Evolutionary conservation across 2,329 filamentous ascomycete genomes (phyloP), one percentile per base, ranked within the genome.

Genomic region (Huntiella savannae): DNA sequence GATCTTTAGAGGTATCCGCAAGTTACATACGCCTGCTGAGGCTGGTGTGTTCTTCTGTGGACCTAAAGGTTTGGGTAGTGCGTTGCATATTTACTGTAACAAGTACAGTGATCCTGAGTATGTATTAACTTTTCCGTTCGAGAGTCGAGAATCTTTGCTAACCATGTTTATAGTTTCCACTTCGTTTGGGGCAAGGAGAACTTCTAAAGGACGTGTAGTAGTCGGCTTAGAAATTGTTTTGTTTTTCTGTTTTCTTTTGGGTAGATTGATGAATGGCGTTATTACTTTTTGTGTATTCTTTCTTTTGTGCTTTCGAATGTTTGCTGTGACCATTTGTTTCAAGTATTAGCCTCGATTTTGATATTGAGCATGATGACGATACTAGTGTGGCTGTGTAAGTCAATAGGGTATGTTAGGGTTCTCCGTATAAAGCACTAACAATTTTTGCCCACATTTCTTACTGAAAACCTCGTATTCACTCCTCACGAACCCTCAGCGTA

Each of bases 21-120:
- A 86, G 62, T 73, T 91, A 52, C 80, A 85, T 58, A 66, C 69
- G 4, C 79, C 80, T 1, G 75, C 75, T 40, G 79, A 84, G 62
- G 77, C 77, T 2, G 80, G 80, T 54, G 80, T 85, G 13, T 85
- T 91, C 67, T 91, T 88, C 68, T 91, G 83, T 58, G 83, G 83
- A 0, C 83, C 83, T 33, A 88, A 88, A 64, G 77, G 74, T 1
- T 62, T 88, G 53, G 83, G 83, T 43, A 85, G 78, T 57, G 66
- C 75, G 50, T 62, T 91, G 58, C 83, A 91, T 57, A 71, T 85
- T 51, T 86, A 82, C 63, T 91, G 83, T 62, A 91, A 88, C 60
- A 84, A 84, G 69, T 88, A 88, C 64, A 83, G 79, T 49, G 82
- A 87, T 57, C 81, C 82, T 58, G 82, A 75, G 68, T 82, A 69